Conservation (phyloP, 768 basidiomycete genomes). For the Tremella yokohamensis region DNA sequence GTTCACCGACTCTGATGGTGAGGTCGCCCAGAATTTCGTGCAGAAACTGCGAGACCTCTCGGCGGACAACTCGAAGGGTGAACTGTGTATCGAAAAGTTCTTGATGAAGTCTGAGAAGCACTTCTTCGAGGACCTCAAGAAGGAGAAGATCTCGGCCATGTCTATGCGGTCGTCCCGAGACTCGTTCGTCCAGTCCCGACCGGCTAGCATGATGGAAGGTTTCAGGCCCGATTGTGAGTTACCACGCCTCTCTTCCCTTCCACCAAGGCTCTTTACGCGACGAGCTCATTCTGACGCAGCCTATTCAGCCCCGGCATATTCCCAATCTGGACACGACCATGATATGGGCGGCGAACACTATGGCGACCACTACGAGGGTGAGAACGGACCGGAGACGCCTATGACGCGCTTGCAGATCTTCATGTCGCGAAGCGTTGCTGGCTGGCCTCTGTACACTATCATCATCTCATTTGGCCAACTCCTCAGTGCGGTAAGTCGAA, state of each 20-base stretch:
- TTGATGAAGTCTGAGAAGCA: slow-evolving; percentile 85
- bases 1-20: slow-evolving; percentile 93
- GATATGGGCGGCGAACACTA: slow-evolving; percentile 31
- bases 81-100: slow-evolving; percentile 87
- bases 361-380: slow-evolving; percentile 42
- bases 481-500: slow-evolving; percentile 38
- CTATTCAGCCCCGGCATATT: slow-evolving; percentile 44
- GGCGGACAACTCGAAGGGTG: slow-evolving; percentile 82
- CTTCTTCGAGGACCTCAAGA: slow-evolving; percentile 85
- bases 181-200: slow-evolving; percentile 46
- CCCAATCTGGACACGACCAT: slow-evolving; percentile 40
- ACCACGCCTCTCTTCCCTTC: slow-evolving; percentile 14
- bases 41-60: slow-evolving; percentile 73
- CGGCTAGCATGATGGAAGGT: slow-evolving; percentile 48
- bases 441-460: slow-evolving; percentile 90
- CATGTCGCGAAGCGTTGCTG: slow-evolving; percentile 70
- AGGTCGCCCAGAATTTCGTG: slow-evolving; percentile 83
- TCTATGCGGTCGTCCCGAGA: slow-evolving; percentile 46
- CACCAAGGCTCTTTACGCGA: slow-evolving; percentile 6
- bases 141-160: slow-evolving; percentile 66
- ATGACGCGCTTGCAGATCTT: slow-evolving; percentile 83
- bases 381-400: slow-evolving; percentile 56
- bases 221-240: slow-evolving; percentile 69
- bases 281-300: slow-evolving; percentile 16
- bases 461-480: slow-evolving; percentile 80